phyloP scores from a whole-genome alignment of 441 rosid genomes.

The Adansonia madagascariensis region DNA sequence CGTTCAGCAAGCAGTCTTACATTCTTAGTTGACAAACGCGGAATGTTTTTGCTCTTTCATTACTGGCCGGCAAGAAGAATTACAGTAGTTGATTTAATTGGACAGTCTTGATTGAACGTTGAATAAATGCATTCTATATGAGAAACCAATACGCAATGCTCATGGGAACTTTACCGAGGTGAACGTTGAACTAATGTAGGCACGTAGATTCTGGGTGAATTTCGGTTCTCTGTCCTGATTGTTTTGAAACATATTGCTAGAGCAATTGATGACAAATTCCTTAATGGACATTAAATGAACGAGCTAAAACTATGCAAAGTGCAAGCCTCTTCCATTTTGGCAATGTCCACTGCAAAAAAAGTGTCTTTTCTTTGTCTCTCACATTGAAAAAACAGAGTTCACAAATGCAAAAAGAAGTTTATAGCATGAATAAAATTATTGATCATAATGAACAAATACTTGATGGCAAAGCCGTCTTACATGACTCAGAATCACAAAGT shows the following conservation, averaged over 20 bases:
- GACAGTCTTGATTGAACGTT: not conserved
- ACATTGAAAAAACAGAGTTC: not conserved
- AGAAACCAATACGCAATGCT: too few species aligned
- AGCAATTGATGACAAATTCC: too few species aligned
- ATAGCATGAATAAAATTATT: not conserved
- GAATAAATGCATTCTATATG: not conserved
- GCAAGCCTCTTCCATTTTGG: not conserved
- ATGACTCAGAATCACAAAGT: not conserved
- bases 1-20: too few species aligned
- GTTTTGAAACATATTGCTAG: too few species aligned
- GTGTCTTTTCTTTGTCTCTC: not conserved
- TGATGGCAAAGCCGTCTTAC: not conserved
- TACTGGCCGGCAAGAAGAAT: not conserved
- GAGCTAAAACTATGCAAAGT: too few species aligned
- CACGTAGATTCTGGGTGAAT: too few species aligned
- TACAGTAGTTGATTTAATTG: not conserved
- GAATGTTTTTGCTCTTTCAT: not conserved
- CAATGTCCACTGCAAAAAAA: not conserved
- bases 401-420: not conserved
- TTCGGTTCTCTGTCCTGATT: too few species aligned
- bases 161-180: too few species aligned
- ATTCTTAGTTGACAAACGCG: not conserved
- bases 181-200: too few species aligned
- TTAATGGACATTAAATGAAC: too few species aligned
- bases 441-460: not conserved